phyloP scores from a whole-genome alignment of 2,329 filamentous ascomycete genomes.

The Fusarium austroafricanum region DNA sequence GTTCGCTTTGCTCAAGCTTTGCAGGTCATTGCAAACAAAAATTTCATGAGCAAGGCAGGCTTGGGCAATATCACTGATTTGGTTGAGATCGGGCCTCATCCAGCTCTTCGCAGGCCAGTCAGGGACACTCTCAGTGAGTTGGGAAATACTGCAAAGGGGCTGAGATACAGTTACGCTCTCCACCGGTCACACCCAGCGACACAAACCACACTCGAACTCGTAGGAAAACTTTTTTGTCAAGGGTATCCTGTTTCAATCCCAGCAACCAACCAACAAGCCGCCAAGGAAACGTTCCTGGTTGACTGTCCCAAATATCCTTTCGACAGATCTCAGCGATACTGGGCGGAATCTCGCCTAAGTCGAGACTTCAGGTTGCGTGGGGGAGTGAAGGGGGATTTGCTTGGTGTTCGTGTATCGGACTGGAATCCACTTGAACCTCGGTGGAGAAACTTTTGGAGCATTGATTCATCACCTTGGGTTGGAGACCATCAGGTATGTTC shows the following conservation, averaged over 20 bases:
- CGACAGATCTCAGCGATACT: slow-evolving; percentile 47
- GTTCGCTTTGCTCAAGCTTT: too few relatives aligned
- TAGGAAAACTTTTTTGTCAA: background rate
- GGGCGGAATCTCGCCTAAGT: slow-evolving; percentile 48
- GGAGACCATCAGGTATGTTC: slow-evolving; percentile 49
- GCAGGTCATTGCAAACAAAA: too few relatives aligned
- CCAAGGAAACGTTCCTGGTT: background rate
- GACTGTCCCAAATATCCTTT: slow-evolving; percentile 8
- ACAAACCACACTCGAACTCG: background rate
- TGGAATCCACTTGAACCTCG: slow-evolving; percentile 42
- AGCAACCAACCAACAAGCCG: background rate
- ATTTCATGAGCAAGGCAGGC: too few relatives aligned
- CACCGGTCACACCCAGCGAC: background rate
- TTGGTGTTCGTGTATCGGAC: slow-evolving; percentile 47
- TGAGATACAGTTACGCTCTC: too few relatives aligned
- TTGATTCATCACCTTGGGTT: slow-evolving; percentile 51
- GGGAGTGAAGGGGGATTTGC: slow-evolving; percentile 53
- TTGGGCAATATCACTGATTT: too few relatives aligned
- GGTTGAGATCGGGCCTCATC: too few relatives aligned
- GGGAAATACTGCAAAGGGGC: too few relatives aligned
- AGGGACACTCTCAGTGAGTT: too few relatives aligned
- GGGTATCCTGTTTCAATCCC: background rate
- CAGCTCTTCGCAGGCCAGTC: too few relatives aligned
- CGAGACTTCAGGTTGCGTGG: slow-evolving; percentile 46
- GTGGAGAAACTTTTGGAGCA: slow-evolving; percentile 44